A percentile compares a stretch with the other conserved stretches of the same genome.
Conservation (phyloP, 345 rosid genomes). For the Citrus sinensis region DNA sequence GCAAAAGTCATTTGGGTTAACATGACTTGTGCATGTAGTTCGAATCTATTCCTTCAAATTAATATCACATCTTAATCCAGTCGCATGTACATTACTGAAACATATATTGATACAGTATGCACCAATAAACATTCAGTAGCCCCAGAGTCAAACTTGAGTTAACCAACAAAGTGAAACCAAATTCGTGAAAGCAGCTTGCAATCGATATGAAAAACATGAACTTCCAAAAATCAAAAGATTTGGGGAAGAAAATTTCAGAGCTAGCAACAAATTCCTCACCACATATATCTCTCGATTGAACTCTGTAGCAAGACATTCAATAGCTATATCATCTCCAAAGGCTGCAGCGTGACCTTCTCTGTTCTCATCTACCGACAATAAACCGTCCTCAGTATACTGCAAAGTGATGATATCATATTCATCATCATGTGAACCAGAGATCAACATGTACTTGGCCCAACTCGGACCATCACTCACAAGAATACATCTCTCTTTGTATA, state of each 20-base stretch:
- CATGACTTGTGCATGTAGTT: background rate
- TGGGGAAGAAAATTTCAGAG: background rate
- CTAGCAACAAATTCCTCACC: slow-evolving; percentile 35
- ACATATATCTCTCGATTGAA: slow-evolving; percentile 89
- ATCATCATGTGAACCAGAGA: slow-evolving; percentile 85
- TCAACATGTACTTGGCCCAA: slow-evolving; percentile 98
- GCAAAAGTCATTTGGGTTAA: background rate
- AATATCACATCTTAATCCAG: background rate
- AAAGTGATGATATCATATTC: slow-evolving; percentile 84
- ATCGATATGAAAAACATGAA: background rate
- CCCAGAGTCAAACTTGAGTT: background rate
- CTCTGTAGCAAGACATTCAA: slow-evolving; percentile 94
- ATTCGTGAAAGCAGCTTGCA: background rate
- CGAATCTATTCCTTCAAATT: background rate
- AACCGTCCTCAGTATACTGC: slow-evolving; percentile 94
- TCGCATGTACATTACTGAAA: background rate
- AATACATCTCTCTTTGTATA: slow-evolving; percentile 87
- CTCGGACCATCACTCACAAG: slow-evolving; percentile 75
- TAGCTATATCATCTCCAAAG: slow-evolving; percentile 98
- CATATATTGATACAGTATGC: background rate
- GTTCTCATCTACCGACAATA: slow-evolving; percentile 85
- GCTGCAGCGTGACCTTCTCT: slow-evolving; percentile 86
- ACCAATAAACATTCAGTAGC: background rate
- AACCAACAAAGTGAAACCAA: background rate
- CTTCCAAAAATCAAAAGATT: background rate